These are phyloP conservation scores for Candida khao-thaluensis DNA, from an alignment of 805 yeast species.

Conservation along the genomic window DNA sequence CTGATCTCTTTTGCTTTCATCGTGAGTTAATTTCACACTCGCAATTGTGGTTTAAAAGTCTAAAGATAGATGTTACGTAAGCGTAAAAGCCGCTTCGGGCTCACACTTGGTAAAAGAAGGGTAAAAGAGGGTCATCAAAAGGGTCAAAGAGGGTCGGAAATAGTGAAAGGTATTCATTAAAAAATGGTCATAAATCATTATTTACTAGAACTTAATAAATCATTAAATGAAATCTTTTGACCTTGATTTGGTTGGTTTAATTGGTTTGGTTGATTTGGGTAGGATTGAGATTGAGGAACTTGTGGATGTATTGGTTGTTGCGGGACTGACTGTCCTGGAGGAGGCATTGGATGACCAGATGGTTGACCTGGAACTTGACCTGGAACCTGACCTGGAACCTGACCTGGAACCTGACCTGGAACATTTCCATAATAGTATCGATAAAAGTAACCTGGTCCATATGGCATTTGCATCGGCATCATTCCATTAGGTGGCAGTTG, in stretches of 20 bases:
- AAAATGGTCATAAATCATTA: conserved; percentile 11
- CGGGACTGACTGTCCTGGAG: too few relatives aligned
- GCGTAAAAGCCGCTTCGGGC: too few relatives aligned
- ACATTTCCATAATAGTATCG: conserved; percentile 2
- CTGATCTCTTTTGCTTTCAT: conserved; percentile 63
- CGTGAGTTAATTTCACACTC: too few relatives aligned
- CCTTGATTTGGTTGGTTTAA: conserved; percentile 19
- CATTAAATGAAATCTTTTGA: conserved; percentile 41
- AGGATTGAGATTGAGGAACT: background rate
- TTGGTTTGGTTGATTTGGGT: too few relatives aligned
- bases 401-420: background rate
- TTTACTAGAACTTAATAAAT: conserved; percentile 34
- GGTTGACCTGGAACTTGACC: too few relatives aligned
- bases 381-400: background rate
- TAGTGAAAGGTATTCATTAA: conserved; percentile 7
- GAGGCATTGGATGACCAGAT: too few relatives aligned
- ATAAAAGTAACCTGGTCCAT: conserved; percentile 3
- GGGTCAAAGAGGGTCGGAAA: background rate
- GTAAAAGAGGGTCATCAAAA: too few relatives aligned
- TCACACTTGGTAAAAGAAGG: too few relatives aligned
- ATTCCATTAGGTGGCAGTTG: background rate
- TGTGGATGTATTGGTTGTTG: too few relatives aligned
- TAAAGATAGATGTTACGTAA: too few relatives aligned
- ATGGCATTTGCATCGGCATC: background rate
- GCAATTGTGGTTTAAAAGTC: too few relatives aligned